Evolutionary conservation across 495 filamentous ascomycete genomes (phyloP).

Genomic region (Aspergillus hancockii): DNA sequence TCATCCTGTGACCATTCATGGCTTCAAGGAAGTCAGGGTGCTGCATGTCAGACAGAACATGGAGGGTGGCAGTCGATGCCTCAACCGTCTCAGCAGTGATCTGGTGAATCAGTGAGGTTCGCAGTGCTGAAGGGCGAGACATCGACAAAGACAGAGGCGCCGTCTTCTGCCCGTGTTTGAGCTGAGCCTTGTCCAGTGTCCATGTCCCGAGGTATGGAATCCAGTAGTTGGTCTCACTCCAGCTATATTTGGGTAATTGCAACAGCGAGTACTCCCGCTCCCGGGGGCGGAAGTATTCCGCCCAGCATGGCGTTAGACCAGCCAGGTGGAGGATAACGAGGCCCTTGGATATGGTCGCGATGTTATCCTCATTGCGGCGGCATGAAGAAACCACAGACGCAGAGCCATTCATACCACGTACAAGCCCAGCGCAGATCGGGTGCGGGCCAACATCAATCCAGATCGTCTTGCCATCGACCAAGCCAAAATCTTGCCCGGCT

Average conservation of each 20-base stretch:
- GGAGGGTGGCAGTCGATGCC: too few species aligned
- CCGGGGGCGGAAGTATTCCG: conserved; percentile 44
- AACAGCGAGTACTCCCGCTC: neutral
- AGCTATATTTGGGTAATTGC: conserved; percentile 8
- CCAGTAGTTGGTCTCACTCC: conserved; percentile 41
- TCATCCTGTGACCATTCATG: too few species aligned
- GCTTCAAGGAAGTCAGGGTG: too few species aligned
- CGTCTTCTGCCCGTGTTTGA: neutral
- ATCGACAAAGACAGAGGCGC: neutral
- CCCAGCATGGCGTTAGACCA: conserved; percentile 65
- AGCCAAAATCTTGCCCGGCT: conserved; percentile 32
- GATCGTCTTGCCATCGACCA: conserved; percentile 23
- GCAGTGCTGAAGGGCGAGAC: too few species aligned
- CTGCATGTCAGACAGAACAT: too few species aligned
- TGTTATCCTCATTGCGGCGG: conserved; percentile 40
- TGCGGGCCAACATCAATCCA: conserved; percentile 44
- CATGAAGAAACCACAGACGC: conserved; percentile 48
- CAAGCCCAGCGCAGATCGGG: conserved; percentile 30
- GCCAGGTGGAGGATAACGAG: conserved; percentile 55
- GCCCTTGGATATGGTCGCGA: conserved; percentile 54
- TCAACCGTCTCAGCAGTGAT: too few species aligned
- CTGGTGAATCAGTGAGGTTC: too few species aligned
- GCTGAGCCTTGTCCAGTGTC: conserved; percentile 11
- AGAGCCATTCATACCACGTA: conserved; percentile 20
- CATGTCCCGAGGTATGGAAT: conserved; percentile 28